phyloP scores from a whole-genome alignment of 208 protist species.

The Acanthamoeba healyi region DNA sequence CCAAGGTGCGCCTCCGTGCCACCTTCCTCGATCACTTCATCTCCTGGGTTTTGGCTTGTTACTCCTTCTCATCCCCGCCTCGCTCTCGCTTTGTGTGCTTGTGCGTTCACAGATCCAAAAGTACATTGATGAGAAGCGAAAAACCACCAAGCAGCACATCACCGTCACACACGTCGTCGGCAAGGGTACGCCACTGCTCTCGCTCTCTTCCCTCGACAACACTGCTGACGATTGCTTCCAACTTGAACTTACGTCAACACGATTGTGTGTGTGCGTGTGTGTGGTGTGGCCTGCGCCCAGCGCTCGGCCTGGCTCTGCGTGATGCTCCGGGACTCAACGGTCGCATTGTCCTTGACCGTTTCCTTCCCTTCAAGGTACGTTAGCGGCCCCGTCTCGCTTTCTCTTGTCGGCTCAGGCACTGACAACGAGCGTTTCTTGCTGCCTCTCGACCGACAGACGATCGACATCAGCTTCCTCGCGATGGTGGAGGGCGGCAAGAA shows the following conservation, averaged over 20 bases:
- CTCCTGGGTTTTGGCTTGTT: too few relatives aligned
- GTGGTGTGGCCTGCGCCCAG: not conserved
- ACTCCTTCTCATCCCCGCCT: not conserved
- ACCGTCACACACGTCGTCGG: conserved; percentile 65
- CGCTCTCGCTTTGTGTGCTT: not conserved
- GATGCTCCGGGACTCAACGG: conserved; percentile 33
- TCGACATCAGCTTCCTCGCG: conserved; percentile 74
- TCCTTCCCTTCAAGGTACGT: conserved; percentile 36
- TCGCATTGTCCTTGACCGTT: conserved; percentile 57
- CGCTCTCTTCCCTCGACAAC: not conserved
- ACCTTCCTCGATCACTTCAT: too few relatives aligned
- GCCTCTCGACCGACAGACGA: not conserved
- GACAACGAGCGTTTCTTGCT: not conserved
- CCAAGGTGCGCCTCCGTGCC: not conserved
- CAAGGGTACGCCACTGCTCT: not conserved
- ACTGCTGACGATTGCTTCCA: too few relatives aligned
- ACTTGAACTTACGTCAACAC: too few relatives aligned
- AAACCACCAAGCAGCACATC: conserved; percentile 41
- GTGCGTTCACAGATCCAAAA: not conserved
- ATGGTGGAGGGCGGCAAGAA: conserved; percentile 61
- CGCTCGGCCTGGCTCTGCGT: conserved; percentile 8
- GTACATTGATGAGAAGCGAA: conserved; percentile 58
- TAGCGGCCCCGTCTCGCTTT: not conserved
- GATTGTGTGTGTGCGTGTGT: not conserved
- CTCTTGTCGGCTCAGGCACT: not conserved